Evolutionary conservation across 1,284 basidiomycete species (phyloP), one percentile per base, ranked within the genome.

Genomic region (Ganoderma multipileum): DNA sequence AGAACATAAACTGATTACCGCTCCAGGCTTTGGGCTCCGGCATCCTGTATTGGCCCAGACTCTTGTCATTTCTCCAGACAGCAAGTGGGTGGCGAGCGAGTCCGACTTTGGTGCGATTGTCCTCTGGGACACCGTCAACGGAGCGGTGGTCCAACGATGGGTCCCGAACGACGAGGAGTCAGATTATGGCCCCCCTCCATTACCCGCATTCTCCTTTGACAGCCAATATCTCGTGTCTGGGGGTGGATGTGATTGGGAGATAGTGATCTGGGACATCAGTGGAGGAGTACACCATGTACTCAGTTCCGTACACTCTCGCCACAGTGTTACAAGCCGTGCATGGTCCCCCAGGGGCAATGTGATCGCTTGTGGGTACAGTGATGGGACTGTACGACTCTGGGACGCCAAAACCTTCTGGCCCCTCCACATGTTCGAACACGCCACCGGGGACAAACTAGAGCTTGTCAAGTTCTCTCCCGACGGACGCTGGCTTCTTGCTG

Each of bases 141-240:
- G 54, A 50, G 54, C 44, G 4, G 38, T 59, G 26, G 23, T 65
- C 7, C 64, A 63, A 36, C 61, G 44, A 42, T 69, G 66, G 68
- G 61, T 65, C 18, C 39, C 66, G 5, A 30, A 61, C 44, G 58
- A 28, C 18, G 67, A 64, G 38, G n/a, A n/a, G n/a, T n/a, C n/a
- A n/a, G n/a, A n/a, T n/a, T n/a, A n/a, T n/a, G n/a, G n/a, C n/a
- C n/a, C n/a, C n/a, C 26, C 38, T 11, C 61, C 75, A 60, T 67
- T 69, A 16, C 63, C 76, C 28, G 69, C 69, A 1, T 77, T 75
- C 66, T 76, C 76, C 1, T 74, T 74, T 9, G 71, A 76, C 61
- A 68, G 74, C 41, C 60, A 20, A 33, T 59, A 47, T 2, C 61
- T 78, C n/a, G 72, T 67, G 0, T 75, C 75, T 1, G 75, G 69